Percentiles rank a stretch among this genome's conserved stretches.
phyloP scores from a whole-genome alignment of 2,329 filamentous ascomycete genomes.

The Apiospora sp. region DNA sequence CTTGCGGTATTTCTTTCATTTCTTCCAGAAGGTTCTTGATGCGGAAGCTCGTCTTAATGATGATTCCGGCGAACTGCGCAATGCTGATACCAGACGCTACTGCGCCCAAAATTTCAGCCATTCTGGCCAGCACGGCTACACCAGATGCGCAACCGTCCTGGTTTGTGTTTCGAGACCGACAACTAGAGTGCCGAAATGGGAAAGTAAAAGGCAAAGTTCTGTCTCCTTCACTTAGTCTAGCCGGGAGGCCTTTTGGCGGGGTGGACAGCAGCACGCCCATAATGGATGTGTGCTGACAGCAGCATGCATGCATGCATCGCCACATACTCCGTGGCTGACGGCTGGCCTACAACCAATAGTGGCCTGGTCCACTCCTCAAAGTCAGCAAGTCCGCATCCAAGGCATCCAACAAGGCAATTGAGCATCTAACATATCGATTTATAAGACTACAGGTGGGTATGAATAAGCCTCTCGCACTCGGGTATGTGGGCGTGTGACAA shows the following conservation, averaged over 20 bases:
- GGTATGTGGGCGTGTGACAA: no score
- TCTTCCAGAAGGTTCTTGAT: not conserved
- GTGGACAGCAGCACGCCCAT: not conserved
- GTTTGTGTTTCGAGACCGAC: not conserved
- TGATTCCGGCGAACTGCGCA: not conserved
- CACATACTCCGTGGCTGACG: not conserved
- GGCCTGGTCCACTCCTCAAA: no score
- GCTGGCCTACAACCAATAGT: no score
- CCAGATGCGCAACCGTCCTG: not conserved
- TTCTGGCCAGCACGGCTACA: not conserved
- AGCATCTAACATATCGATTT: no score
- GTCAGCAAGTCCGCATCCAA: no score
- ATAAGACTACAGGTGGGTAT: no score
- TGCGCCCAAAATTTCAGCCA: conserved; percentile 3
- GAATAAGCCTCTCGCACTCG: not conserved
- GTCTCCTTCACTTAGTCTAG: not conserved
- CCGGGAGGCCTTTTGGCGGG: not conserved
- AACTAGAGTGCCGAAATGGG: not conserved
- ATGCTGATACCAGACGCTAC: not conserved
- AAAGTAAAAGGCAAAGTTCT: not conserved
- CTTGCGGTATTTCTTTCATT: not conserved
- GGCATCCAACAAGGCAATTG: no score
- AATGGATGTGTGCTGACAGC: not conserved
- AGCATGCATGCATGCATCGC: not conserved
- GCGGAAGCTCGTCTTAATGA: not conserved